A percentile compares a stretch with the other conserved stretches of the same genome.
These are phyloP conservation scores for Talaromyces funiculosus DNA, from an alignment of 2,329 filamentous ascomycete genomes.

Conservation along the genomic window DNA sequence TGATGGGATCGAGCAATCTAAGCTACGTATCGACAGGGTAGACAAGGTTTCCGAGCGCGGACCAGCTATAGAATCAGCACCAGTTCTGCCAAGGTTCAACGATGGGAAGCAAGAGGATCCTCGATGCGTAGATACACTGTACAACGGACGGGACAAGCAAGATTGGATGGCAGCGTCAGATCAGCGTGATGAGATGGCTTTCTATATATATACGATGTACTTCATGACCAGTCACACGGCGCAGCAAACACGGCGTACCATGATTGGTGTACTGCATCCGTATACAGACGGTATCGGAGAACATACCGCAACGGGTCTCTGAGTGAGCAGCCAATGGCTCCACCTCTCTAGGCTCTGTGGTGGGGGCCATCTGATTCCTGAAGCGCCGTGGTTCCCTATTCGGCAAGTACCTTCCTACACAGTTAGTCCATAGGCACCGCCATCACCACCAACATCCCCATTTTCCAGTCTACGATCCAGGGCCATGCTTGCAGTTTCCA, in stretches of 20 bases:
- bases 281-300: not conserved
- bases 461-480: not conserved
- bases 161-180: not conserved
- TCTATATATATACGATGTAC: not conserved
- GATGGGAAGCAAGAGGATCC: not conserved
- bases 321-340: constrained; percentile 2
- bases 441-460: not conserved
- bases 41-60: not conserved
- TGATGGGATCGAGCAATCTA: not conserved
- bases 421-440: not conserved
- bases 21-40: not conserved
- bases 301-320: not conserved
- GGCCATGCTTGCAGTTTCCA: not conserved
- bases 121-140: not conserved
- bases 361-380: not conserved
- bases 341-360: not conserved
- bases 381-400: constrained; percentile 7
- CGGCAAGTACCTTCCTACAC: not conserved
- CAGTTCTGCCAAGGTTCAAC: not conserved
- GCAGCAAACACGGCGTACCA: not conserved
- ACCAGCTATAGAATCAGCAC: not conserved
- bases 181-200: not conserved
- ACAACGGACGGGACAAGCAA: not conserved
- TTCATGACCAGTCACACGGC: not conserved
- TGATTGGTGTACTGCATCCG: not conserved